Evolutionary conservation across 2,329 filamentous ascomycete genomes (phyloP).

Genomic region (Ophiosphaerella narmari): DNA sequence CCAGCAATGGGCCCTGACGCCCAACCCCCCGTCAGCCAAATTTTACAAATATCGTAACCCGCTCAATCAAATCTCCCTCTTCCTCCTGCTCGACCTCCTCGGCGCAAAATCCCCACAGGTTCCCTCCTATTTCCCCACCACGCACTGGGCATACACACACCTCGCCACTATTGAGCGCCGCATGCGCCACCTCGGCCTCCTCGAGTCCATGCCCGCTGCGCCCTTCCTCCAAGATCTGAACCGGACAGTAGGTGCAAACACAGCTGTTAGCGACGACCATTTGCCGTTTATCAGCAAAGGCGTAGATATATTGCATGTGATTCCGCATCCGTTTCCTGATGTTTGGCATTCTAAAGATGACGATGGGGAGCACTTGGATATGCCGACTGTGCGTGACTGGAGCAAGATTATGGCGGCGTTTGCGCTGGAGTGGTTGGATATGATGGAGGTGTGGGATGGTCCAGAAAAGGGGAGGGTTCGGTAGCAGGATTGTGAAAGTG

Average conservation of each 20-base stretch:
- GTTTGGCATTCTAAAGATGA: constrained; percentile 90
- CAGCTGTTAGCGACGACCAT: constrained; percentile 82
- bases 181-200: constrained; percentile 67
- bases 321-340: constrained; percentile 77
- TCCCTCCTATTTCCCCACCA: constrained; percentile 85
- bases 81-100: constrained; percentile 88
- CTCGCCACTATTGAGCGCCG: constrained; percentile 76
- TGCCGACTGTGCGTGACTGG: constrained; percentile 84
- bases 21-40: constrained; percentile 72
- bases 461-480: constrained; percentile 1
- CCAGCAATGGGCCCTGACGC: constrained; percentile 74
- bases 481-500: too few relatives aligned
- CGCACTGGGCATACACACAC: constrained; percentile 88
- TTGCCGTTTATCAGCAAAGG: constrained; percentile 86
- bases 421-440: constrained; percentile 87
- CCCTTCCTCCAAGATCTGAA: constrained; percentile 57
- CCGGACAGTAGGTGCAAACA: constrained; percentile 18
- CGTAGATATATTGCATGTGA: constrained; percentile 87
- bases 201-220: constrained; percentile 62
- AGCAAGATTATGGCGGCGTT: constrained; percentile 82
- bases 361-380: constrained; percentile 81
- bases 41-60: constrained; percentile 66
- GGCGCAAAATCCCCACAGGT: constrained; percentile 71
- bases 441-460: constrained; percentile 58
- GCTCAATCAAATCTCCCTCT: constrained; percentile 80